Evolutionary conservation across 345 rosid genomes (phyloP).

Genomic region (Melaleuca quinquenervia): DNA sequence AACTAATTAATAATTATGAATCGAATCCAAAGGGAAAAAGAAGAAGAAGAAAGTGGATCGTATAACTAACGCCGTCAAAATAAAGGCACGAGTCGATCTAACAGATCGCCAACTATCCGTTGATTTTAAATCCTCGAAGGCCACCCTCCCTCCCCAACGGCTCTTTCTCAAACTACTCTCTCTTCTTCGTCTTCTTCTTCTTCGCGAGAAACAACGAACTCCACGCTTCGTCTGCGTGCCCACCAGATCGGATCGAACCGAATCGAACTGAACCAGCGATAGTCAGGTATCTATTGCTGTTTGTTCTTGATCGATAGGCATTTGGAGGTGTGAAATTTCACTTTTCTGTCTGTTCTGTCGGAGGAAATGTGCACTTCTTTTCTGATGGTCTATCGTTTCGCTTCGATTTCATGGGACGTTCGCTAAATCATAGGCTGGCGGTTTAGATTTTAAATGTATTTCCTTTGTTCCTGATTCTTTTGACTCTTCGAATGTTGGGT

Average conservation of each 20-base stretch:
- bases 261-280: background rate
- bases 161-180: background rate
- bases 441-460: background rate
- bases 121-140: background rate
- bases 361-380: background rate
- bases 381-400: background rate
- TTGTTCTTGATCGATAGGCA: background rate
- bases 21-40: background rate
- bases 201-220: background rate
- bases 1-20: background rate
- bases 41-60: background rate
- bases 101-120: background rate
- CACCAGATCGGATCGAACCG: background rate
- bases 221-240: background rate
- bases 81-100: too few relatives aligned
- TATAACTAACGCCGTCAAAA: background rate
- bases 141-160: background rate
- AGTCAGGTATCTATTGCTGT: background rate
- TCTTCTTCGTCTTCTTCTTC: background rate
- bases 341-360: background rate
- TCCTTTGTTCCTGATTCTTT: background rate
- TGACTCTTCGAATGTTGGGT: background rate
- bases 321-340: background rate
- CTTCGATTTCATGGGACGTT: background rate
- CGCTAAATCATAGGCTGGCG: background rate